A percentile compares a stretch with the other conserved stretches of the same genome.
These are phyloP conservation scores for Nakazawaea anatomiae DNA, from an alignment of 805 yeast genomes.

Conservation along the genomic window DNA sequence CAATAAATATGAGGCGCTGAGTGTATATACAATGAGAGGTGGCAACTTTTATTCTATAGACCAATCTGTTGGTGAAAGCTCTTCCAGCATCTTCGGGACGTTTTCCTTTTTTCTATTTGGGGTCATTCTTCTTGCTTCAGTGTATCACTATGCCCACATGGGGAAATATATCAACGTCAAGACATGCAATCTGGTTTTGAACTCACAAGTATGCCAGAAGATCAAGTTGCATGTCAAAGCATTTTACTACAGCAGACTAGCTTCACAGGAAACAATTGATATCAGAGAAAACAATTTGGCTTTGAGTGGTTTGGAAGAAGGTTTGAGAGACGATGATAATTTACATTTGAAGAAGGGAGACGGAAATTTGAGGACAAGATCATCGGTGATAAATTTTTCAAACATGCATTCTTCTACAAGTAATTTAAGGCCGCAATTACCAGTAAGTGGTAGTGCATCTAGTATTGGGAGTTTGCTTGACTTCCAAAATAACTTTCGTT, in stretches of 20 bases:
- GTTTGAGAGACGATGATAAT: conserved; percentile 6
- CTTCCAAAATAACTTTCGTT: conserved; percentile 3
- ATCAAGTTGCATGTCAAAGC: conserved; percentile 8
- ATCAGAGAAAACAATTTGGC: conserved; percentile 11
- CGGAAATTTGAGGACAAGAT: conserved; percentile 22
- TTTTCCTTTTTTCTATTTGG: conserved; percentile 14
- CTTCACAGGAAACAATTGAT: conserved; percentile 13
- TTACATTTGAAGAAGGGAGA: background rate
- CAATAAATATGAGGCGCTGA: conserved; percentile 12
- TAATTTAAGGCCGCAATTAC: conserved; percentile 2
- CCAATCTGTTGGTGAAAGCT: background rate
- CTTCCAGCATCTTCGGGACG: background rate
- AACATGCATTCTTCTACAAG: background rate
- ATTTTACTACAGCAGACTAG: conserved; percentile 12
- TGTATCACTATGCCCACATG: conserved; percentile 2
- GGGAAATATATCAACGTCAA: conserved; percentile 2
- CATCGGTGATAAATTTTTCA: conserved; percentile 9
- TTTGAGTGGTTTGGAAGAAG: conserved; percentile 15
- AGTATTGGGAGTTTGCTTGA: conserved; percentile 7
- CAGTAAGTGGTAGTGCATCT: conserved; percentile 2
- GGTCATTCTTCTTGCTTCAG: conserved; percentile 8
- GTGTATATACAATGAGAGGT: background rate
- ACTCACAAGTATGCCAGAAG: conserved; percentile 11
- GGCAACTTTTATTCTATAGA: background rate
- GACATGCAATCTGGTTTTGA: background rate